Conservation (phyloP, 2,329 filamentous ascomycete genomes). For the Apiospora rasikravindrae region DNA sequence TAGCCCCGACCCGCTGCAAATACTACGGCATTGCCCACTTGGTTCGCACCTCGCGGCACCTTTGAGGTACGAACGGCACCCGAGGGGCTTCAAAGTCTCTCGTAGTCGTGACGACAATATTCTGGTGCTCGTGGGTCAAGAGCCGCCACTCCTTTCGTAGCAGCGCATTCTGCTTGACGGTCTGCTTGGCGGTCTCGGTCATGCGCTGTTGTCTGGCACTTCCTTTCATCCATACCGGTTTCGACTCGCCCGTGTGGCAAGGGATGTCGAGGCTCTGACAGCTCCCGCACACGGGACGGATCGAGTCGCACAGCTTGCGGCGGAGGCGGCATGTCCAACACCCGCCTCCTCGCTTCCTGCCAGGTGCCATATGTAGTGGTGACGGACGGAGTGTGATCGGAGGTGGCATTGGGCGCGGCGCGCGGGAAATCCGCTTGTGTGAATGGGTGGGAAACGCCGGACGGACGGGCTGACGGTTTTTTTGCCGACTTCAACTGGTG, state of each 20-base stretch:
- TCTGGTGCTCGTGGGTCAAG: slow-evolving; percentile 54
- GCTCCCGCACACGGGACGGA: slow-evolving; percentile 53
- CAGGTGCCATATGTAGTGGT: no score
- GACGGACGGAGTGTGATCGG: no score
- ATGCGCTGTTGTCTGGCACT: slow-evolving; percentile 54
- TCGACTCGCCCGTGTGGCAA: slow-evolving; percentile 57
- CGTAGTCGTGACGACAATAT: slow-evolving; percentile 33
- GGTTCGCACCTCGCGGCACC: background rate
- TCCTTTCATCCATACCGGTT: slow-evolving; percentile 64
- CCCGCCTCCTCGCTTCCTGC: slow-evolving; percentile 34
- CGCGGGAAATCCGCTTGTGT: no score
- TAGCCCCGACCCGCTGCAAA: background rate
- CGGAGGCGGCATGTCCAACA: slow-evolving; percentile 68
- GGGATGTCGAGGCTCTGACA: slow-evolving; percentile 61
- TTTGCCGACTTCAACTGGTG: background rate
- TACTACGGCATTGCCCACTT: background rate
- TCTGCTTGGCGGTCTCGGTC: slow-evolving; percentile 58
- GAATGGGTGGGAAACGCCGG: no score
- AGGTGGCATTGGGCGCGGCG: no score
- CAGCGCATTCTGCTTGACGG: slow-evolving; percentile 51
- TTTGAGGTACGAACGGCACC: background rate
- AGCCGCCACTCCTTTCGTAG: slow-evolving; percentile 26
- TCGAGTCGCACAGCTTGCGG: slow-evolving; percentile 66
- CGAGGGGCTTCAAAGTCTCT: background rate
- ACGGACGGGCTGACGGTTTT: background rate